Percentiles rank a stretch among this genome's conserved stretches.
phyloP scores from a whole-genome alignment of 352 stramenopile species.

The Phytopythium montanum region DNA sequence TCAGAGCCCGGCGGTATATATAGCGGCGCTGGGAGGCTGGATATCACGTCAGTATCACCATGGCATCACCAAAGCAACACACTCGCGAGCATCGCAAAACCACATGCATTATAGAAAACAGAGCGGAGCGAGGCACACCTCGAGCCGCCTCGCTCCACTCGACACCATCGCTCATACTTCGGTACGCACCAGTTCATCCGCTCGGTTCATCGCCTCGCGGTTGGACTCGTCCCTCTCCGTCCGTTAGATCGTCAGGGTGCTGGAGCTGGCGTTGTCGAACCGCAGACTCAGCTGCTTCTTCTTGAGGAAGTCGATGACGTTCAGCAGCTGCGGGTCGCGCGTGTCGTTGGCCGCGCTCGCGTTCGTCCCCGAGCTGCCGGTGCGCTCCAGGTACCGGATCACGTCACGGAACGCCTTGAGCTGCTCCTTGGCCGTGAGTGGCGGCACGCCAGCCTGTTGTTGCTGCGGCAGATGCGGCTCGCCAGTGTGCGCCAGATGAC shows the following conservation, averaged over 20 bases:
- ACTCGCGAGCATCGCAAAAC: not conserved
- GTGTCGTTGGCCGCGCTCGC: slow-evolving; percentile 23
- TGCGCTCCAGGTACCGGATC: slow-evolving; percentile 83
- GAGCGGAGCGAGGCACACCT: not conserved
- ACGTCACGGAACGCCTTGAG: slow-evolving; percentile 85
- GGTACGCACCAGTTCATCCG: not conserved
- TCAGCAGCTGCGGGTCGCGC: slow-evolving; percentile 67
- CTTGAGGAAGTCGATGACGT: slow-evolving; percentile 83
- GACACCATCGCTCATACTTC: not conserved
- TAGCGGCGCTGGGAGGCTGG: not conserved
- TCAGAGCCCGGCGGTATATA: not conserved
- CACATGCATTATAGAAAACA: slow-evolving; percentile 2
- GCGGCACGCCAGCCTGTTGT: slow-evolving; percentile 23
- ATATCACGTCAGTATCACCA: not conserved
- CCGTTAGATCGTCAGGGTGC: slow-evolving; percentile 78
- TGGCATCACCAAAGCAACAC: not conserved
- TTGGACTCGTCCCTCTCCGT: no score
- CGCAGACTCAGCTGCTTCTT: slow-evolving; percentile 87
- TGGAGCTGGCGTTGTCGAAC: slow-evolving; percentile 84
- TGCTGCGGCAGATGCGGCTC: slow-evolving; percentile 11
- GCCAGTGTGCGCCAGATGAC: slow-evolving; percentile 31
- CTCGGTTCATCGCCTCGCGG: not conserved
- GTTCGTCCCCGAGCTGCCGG: slow-evolving; percentile 26
- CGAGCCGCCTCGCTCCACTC: not conserved
- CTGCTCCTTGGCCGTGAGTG: slow-evolving; percentile 69